Conservation (phyloP, 495 filamentous ascomycete genomes). For the Letharia lupina region DNA sequence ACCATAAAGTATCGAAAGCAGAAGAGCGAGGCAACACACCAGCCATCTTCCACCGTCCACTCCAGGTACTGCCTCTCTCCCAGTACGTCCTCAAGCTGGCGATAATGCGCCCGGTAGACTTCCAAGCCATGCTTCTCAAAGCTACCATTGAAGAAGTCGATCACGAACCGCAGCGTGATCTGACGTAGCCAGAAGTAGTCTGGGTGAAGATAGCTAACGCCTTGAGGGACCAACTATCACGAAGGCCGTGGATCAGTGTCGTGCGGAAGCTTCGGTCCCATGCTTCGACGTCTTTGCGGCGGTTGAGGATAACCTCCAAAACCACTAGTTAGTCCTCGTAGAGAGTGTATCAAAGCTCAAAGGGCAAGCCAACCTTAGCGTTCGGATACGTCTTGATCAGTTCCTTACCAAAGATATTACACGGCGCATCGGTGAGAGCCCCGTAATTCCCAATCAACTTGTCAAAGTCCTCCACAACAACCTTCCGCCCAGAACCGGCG, state of each 20-base stretch:
- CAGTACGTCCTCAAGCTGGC: background rate
- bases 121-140: background rate
- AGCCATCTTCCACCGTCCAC: conserved; percentile 1
- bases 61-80: background rate
- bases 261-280: background rate
- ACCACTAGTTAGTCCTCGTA: background rate
- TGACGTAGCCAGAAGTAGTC: conserved; percentile 2
- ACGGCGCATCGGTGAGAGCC: background rate
- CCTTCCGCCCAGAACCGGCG: background rate
- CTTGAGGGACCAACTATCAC: background rate
- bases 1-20: background rate
- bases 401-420: background rate
- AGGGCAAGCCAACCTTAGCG: background rate
- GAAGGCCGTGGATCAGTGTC: background rate
- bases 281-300: background rate
- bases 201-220: background rate
- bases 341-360: too few species aligned
- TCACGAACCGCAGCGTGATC: background rate
- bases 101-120: background rate
- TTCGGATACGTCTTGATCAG: background rate
- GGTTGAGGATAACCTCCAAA: background rate
- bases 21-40: background rate
- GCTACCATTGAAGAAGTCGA: background rate
- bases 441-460: background rate
- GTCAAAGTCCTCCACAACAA: background rate